A percentile compares a stretch with the other conserved stretches of the same genome.
phyloP scores from a whole-genome alignment of 176 grass and related monocot genomes.

The Rhynchospora breviuscula region DNA sequence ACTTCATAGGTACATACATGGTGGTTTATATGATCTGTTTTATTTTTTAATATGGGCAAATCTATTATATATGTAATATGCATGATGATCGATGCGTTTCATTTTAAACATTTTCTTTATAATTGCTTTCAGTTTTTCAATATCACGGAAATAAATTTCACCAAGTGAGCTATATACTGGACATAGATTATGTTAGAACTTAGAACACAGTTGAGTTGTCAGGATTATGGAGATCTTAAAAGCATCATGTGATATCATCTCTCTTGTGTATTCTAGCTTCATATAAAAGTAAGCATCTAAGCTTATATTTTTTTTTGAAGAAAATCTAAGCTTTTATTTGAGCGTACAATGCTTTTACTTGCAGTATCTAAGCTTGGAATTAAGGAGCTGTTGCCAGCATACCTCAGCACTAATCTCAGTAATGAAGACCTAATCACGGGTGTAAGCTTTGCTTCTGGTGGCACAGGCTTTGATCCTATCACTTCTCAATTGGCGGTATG shows the following conservation, averaged over 20 bases:
- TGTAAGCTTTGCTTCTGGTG: slow-evolving; percentile 71
- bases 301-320: too few species aligned
- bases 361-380: slow-evolving; percentile 45
- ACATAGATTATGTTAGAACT: background rate
- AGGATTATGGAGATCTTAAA: background rate
- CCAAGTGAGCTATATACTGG: background rate
- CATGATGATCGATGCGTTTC: background rate
- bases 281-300: background rate
- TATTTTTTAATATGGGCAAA: background rate
- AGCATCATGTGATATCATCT: background rate
- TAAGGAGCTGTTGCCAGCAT: slow-evolving; percentile 54
- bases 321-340: background rate
- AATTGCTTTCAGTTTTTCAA: background rate
- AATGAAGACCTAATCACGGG: slow-evolving; percentile 42
- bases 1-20: slow-evolving; percentile 39
- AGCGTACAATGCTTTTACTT: background rate
- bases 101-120: background rate
- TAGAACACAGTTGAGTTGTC: background rate
- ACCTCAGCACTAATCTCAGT: slow-evolving; percentile 34
- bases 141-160: background rate
- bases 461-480: slow-evolving; percentile 60
- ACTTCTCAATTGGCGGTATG: slow-evolving; percentile 33
- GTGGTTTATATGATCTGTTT: background rate
- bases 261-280: background rate
- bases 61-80: too few species aligned